Conservation (phyloP, 2,329 filamentous ascomycete species). For the Beauveria brongniartii region DNA sequence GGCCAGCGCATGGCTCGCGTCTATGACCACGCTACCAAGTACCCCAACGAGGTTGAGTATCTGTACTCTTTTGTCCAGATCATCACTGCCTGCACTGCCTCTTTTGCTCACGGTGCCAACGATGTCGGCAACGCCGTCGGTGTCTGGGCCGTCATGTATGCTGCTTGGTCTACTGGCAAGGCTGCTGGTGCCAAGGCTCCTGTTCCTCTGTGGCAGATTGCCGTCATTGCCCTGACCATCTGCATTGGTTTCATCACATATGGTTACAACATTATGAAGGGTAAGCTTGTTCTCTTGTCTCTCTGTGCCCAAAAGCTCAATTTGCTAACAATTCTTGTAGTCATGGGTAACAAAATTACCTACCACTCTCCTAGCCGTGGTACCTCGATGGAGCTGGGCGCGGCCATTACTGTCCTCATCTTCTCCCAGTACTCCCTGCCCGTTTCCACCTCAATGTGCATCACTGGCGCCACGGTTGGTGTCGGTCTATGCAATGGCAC, state of each 20-base stretch:
- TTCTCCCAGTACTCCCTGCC: constrained; percentile 70
- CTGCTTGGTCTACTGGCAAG: constrained; percentile 55
- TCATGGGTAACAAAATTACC: constrained; percentile 76
- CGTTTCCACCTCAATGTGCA: constrained; percentile 72
- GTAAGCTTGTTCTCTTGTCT: constrained; percentile 29
- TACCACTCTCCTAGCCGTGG: constrained; percentile 52
- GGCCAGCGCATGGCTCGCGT: constrained; percentile 62
- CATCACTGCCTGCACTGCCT: constrained; percentile 62
- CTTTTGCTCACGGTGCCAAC: constrained; percentile 70
- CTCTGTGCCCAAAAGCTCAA: constrained; percentile 10
- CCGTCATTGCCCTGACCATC: constrained; percentile 56
- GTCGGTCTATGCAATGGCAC: constrained; percentile 71
- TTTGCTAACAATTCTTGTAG: constrained; percentile 28
- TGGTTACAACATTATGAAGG: constrained; percentile 80
- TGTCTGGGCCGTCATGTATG: constrained; percentile 63
- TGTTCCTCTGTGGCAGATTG: constrained; percentile 70
- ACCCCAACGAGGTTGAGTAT: constrained; percentile 63
- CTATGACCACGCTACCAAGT: constrained; percentile 56
- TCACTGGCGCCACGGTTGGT: constrained; percentile 70
- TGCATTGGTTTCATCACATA: constrained; percentile 64
- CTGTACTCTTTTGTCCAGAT: constrained; percentile 60
- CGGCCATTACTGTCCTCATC: constrained; percentile 66
- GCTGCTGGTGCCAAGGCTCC: constrained; percentile 53
- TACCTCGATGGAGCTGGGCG: constrained; percentile 73
- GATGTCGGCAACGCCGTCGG: constrained; percentile 67